Conservation (phyloP, 176 grass and related monocot genomes). For the Zoysia pacifica region DNA sequence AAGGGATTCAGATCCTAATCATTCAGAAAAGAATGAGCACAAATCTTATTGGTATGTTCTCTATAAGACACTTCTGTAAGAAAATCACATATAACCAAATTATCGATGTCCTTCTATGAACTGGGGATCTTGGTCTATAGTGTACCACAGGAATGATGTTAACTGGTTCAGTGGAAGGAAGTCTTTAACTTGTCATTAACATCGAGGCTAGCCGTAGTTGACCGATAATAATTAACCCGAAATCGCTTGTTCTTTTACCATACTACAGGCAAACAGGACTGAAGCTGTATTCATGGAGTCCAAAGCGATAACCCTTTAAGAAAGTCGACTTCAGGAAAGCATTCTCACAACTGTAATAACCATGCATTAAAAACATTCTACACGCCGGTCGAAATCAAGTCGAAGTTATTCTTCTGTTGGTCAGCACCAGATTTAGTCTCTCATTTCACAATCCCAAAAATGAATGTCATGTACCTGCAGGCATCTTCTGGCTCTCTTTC, state of each 20-base stretch:
- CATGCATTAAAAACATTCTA: constrained; percentile 20
- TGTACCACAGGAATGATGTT: no score
- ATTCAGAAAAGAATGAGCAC: constrained; percentile 12
- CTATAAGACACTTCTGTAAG: not conserved
- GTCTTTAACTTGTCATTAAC: constrained; percentile 37
- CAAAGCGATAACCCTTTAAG: constrained; percentile 8
- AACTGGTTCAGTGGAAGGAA: no score
- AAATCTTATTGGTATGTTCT: not conserved
- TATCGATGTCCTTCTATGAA: not conserved
- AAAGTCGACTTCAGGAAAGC: constrained; percentile 40
- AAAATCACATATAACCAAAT: constrained; percentile 3
- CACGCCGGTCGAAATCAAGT: constrained; percentile 34
- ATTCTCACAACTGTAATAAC: constrained; percentile 19
- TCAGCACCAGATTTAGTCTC: constrained; percentile 42
- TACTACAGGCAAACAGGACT: not conserved
- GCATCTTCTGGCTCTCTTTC: constrained; percentile 22
- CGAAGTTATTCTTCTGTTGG: constrained; percentile 14
- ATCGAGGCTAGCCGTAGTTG: constrained; percentile 25
- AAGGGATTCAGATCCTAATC: constrained; percentile 6
- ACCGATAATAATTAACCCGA: constrained; percentile 26
- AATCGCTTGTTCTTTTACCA: constrained; percentile 10
- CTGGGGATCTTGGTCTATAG: constrained; percentile 1
- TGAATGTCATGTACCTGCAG: constrained; percentile 44
- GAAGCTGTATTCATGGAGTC: constrained; percentile 6
- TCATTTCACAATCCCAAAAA: constrained; percentile 45